Conservation (phyloP, 2,329 filamentous ascomycete species). For the Huntiella savannae region DNA sequence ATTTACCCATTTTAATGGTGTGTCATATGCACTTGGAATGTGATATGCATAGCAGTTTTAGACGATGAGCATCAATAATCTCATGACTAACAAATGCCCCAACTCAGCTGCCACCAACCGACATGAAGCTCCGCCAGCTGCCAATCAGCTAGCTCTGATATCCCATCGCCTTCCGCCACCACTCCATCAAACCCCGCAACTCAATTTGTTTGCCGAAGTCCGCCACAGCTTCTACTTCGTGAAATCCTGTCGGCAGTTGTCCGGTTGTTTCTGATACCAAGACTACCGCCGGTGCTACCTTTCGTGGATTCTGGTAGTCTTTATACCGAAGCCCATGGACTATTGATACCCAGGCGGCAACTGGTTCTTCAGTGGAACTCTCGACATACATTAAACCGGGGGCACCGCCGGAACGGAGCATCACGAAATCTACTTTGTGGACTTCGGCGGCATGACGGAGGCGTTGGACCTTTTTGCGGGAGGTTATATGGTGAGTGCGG, state of each 20-base stretch:
- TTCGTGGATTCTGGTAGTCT: slow-evolving; percentile 45
- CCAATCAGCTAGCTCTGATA: slow-evolving; percentile 17
- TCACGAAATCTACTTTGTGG: slow-evolving; percentile 36
- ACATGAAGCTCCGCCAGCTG: neutral
- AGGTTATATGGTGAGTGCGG: slow-evolving; percentile 65
- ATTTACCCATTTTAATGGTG: neutral
- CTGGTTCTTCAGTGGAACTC: slow-evolving; percentile 29
- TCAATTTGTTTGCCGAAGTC: slow-evolving; percentile 47
- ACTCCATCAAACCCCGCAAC: slow-evolving; percentile 33
- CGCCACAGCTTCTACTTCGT: slow-evolving; percentile 43
- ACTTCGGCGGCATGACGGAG: slow-evolving; percentile 44
- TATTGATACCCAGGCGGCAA: slow-evolving; percentile 43
- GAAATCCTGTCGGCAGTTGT: slow-evolving; percentile 18
- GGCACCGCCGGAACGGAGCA: slow-evolving; percentile 47
- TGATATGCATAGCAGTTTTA: too few species aligned
- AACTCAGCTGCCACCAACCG: too few species aligned
- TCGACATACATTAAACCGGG: slow-evolving; percentile 69
- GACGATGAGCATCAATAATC: too few species aligned
- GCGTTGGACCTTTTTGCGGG: slow-evolving; percentile 46
- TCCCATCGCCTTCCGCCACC: slow-evolving; percentile 54
- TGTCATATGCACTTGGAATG: neutral
- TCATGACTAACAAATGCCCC: too few species aligned
- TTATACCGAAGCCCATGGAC: slow-evolving; percentile 53
- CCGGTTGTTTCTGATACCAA: slow-evolving; percentile 1
- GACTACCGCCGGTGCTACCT: slow-evolving; percentile 22